Conservation (phyloP, 1,284 basidiomycete species). For the Ustilago esculenta region DNA sequence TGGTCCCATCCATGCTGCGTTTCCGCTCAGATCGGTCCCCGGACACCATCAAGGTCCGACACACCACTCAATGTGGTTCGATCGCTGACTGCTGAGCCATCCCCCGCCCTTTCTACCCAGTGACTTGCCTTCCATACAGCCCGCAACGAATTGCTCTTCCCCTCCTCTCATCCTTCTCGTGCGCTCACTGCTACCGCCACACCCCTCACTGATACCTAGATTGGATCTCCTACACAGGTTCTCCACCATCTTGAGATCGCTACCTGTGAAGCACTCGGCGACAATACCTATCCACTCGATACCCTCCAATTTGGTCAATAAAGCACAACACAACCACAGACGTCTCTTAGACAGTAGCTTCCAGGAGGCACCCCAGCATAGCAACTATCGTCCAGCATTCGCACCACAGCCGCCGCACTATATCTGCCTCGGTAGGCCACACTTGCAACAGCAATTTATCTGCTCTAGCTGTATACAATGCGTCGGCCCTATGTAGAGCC, state of each 20-base stretch:
- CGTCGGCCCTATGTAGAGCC: constrained; percentile 45
- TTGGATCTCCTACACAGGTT: background rate
- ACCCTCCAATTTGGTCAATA: too few relatives aligned
- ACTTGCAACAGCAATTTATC: background rate
- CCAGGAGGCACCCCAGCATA: too few relatives aligned
- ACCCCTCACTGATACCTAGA: too few relatives aligned
- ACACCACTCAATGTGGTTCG: constrained; percentile 1
- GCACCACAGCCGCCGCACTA: too few relatives aligned
- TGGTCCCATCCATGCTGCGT: background rate
- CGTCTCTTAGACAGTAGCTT: too few relatives aligned
- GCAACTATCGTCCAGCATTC: too few relatives aligned
- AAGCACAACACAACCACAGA: too few relatives aligned
- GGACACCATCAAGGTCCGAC: constrained; percentile 1
- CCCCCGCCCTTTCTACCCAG: background rate
- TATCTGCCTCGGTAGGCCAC: too few relatives aligned
- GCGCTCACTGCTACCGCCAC: too few relatives aligned
- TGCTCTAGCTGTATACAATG: constrained; percentile 14
- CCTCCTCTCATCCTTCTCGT: background rate
- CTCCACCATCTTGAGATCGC: background rate
- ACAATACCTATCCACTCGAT: background rate
- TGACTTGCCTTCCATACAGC: constrained; percentile 1
- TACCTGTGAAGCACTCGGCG: too few relatives aligned
- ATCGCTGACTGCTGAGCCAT: constrained; percentile 7
- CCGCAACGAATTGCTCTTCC: background rate
- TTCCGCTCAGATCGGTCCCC: constrained; percentile 13